These are phyloP conservation scores for Debaryomycetaceae sp. DNA, from an alignment of 1,139 yeast genomes.

Conservation along the genomic window DNA sequence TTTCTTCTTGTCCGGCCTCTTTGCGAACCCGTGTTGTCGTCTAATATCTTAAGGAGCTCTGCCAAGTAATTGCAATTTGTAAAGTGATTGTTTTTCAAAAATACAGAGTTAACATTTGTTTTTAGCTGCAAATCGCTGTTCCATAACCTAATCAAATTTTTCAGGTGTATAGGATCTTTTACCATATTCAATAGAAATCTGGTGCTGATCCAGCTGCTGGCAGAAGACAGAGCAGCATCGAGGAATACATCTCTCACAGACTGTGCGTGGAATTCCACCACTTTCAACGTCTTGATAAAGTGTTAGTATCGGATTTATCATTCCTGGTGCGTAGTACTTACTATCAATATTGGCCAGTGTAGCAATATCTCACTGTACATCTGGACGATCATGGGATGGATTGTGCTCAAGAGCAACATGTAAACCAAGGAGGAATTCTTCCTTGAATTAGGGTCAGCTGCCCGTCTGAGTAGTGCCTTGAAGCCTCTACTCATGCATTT, in stretches of 20 bases:
- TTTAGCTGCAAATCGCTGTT: neutral
- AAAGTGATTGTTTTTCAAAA: constrained; percentile 5
- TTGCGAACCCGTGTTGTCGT: constrained; percentile 1
- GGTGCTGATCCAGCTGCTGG: constrained; percentile 5
- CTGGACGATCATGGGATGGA: neutral
- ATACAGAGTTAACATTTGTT: neutral
- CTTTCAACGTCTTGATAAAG: neutral
- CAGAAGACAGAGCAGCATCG: constrained; percentile 1
- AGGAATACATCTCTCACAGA: constrained; percentile 1
- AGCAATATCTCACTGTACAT: neutral
- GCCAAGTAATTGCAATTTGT: constrained; percentile 6
- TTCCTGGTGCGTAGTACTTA: constrained; percentile 3
- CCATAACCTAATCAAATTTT: neutral
- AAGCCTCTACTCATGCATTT: neutral
- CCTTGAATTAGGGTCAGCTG: no score
- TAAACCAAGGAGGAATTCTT: no score
- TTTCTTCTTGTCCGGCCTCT: neutral
- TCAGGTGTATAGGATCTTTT: neutral
- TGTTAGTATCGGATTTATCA: neutral
- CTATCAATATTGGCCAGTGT: constrained; percentile 7
- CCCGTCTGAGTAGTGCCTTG: neutral
- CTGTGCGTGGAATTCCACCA: neutral
- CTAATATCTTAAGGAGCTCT: constrained; percentile 3
- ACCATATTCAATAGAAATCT: constrained; percentile 1
- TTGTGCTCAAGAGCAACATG: neutral